Evolutionary conservation across 768 basidiomycete species (phyloP).

Genomic region (Mycena rebaudengoi): DNA sequence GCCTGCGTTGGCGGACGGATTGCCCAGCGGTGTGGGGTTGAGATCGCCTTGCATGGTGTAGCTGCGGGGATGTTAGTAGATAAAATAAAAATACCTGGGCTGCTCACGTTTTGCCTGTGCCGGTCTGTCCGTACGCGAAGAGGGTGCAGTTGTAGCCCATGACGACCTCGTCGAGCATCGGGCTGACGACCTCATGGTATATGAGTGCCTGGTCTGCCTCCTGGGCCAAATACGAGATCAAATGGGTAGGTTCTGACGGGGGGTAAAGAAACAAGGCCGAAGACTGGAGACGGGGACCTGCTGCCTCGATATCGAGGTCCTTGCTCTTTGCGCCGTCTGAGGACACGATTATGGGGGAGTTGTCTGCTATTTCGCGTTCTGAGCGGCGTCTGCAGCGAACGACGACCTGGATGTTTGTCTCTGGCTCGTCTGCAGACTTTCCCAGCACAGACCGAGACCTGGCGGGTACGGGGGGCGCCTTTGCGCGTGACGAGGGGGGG

Average conservation of each 20-base stretch:
- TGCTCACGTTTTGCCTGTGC: slow-evolving; percentile 96
- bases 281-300: slow-evolving; percentile 68
- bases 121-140: slow-evolving; percentile 98
- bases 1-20: slow-evolving; percentile 89
- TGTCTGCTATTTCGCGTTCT: slow-evolving; percentile 83
- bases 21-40: slow-evolving; percentile 81
- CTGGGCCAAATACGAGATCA: slow-evolving; percentile 95
- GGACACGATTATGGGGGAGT: slow-evolving; percentile 87
- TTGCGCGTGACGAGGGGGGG: slow-evolving; percentile 58
- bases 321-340: slow-evolving; percentile 80
- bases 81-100: neutral
- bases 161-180: slow-evolving; percentile 93
- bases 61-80: slow-evolving; percentile 42
- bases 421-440: slow-evolving; percentile 59
- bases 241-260: slow-evolving; percentile 91
- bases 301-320: slow-evolving; percentile 83
- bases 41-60: slow-evolving; percentile 99
- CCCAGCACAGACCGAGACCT: slow-evolving; percentile 61
- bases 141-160: slow-evolving; percentile 96
- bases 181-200: slow-evolving; percentile 92
- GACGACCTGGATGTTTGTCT: slow-evolving; percentile 93
- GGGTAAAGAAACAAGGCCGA: slow-evolving; percentile 79
- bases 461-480: slow-evolving; percentile 45
- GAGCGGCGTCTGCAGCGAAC: slow-evolving; percentile 90
- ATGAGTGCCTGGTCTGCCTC: slow-evolving; percentile 95